phyloP scores from a whole-genome alignment of 2,329 filamentous ascomycete genomes.

The Coniochaeta sp. region DNA sequence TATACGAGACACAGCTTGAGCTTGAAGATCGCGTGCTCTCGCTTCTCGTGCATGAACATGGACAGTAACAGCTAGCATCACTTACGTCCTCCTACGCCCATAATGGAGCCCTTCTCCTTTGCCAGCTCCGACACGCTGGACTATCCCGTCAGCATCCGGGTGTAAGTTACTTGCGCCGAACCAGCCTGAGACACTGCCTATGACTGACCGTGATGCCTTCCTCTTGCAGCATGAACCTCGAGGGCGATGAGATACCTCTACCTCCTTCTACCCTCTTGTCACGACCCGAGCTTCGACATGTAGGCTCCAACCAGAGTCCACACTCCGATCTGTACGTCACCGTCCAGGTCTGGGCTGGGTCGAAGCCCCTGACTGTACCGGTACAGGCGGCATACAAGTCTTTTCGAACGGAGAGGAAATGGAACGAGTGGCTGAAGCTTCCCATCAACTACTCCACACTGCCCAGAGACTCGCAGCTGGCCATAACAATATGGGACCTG shows the following conservation, averaged over 20 bases:
- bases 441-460: slow-evolving; percentile 79
- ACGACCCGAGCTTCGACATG: slow-evolving; percentile 72
- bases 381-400: slow-evolving; percentile 89
- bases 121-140: slow-evolving; percentile 80
- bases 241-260: slow-evolving; percentile 69
- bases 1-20: no score
- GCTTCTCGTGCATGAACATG: not conserved
- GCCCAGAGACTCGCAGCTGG: slow-evolving; percentile 74
- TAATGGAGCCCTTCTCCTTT: slow-evolving; percentile 94
- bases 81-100: not conserved
- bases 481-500: slow-evolving; percentile 92
- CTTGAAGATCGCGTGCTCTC: no score
- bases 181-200: not conserved
- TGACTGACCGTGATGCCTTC: not conserved
- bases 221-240: slow-evolving; percentile 58
- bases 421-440: slow-evolving; percentile 94
- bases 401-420: slow-evolving; percentile 69
- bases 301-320: slow-evolving; percentile 77
- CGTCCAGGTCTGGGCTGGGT: slow-evolving; percentile 89
- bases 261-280: slow-evolving; percentile 73
- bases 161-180: slow-evolving; percentile 45
- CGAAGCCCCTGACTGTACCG: slow-evolving; percentile 86
- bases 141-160: slow-evolving; percentile 61
- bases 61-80: not conserved
- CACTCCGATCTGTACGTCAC: slow-evolving; percentile 90